These are phyloP conservation scores for Rhodotorula babjevae DNA, from an alignment of 768 basidiomycete genomes.

Conservation along the genomic window DNA sequence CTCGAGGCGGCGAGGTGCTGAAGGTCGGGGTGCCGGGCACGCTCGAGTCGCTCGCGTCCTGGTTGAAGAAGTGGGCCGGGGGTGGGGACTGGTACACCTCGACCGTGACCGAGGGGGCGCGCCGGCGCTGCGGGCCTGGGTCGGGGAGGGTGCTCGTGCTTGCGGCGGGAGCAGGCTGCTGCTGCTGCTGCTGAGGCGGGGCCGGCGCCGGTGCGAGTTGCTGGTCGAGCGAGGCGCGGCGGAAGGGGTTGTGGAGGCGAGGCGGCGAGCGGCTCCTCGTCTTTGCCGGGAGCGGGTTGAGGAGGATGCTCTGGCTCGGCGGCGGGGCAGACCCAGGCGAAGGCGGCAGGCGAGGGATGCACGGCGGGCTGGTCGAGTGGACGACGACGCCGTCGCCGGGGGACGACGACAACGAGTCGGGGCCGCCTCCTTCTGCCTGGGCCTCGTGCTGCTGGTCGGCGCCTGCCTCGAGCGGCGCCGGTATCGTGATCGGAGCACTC, in stretches of 20 bases:
- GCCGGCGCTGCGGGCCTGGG: neutral
- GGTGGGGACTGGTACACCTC: conserved; percentile 22
- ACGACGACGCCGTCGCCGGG: neutral
- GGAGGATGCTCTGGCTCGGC: conserved; percentile 21
- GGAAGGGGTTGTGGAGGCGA: neutral
- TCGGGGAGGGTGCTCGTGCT: neutral
- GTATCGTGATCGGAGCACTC: too few relatives aligned
- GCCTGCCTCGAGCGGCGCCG: too few relatives aligned
- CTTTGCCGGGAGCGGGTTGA: conserved; percentile 21
- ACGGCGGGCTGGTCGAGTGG: conserved; percentile 6
- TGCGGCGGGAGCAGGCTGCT: neutral
- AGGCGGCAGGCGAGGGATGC: neutral
- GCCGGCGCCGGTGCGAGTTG: neutral
- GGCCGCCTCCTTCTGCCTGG: too few relatives aligned
- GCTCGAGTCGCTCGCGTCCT: neutral
- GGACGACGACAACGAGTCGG: neutral
- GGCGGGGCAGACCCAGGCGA: conserved; percentile 6
- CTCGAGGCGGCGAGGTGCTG: conserved; percentile 2
- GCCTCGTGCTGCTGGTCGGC: too few relatives aligned
- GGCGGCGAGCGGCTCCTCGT: neutral
- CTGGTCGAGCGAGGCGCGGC: neutral
- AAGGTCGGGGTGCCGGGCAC: neutral
- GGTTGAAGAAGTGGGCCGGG: conserved; percentile 1
- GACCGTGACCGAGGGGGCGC: conserved; percentile 15
- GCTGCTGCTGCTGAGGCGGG: neutral